Percentiles rank a stretch among this genome's conserved stretches.
phyloP scores from a whole-genome alignment of 495 filamentous ascomycete species.

The Penicillium soppii region DNA sequence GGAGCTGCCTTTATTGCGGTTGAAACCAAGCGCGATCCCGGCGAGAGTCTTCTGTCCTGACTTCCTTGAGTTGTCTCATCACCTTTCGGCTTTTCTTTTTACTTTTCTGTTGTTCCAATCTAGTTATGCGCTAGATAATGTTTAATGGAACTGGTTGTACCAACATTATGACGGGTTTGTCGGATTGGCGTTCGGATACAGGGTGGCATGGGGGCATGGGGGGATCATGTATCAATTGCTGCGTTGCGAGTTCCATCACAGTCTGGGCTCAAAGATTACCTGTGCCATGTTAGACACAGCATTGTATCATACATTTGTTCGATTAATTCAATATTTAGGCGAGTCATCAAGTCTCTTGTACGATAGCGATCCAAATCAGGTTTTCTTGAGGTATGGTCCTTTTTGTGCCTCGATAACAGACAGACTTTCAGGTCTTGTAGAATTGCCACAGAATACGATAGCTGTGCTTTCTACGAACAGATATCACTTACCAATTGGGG shows the following conservation, averaged over 20 bases:
- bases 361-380: too few species aligned
- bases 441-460: too few species aligned
- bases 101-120: background rate
- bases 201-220: background rate
- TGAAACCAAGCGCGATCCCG: constrained; percentile 38
- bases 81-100: constrained; percentile 1
- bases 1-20: constrained; percentile 41
- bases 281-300: background rate
- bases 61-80: constrained; percentile 15
- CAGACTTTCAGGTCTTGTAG: too few species aligned
- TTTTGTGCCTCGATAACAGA: too few species aligned
- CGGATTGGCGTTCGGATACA: constrained; percentile 2
- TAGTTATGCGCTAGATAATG: background rate
- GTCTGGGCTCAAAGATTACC: background rate
- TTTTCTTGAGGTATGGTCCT: too few species aligned
- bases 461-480: too few species aligned
- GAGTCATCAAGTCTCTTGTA: too few species aligned
- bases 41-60: constrained; percentile 33
- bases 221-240: background rate
- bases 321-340: background rate
- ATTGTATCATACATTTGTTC: background rate
- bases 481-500: too few species aligned
- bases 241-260: background rate
- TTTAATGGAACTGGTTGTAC: background rate
- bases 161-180: background rate